These are phyloP conservation scores for Populus davidiana DNA, from an alignment of 345 rosid species.

Conservation along the genomic window DNA sequence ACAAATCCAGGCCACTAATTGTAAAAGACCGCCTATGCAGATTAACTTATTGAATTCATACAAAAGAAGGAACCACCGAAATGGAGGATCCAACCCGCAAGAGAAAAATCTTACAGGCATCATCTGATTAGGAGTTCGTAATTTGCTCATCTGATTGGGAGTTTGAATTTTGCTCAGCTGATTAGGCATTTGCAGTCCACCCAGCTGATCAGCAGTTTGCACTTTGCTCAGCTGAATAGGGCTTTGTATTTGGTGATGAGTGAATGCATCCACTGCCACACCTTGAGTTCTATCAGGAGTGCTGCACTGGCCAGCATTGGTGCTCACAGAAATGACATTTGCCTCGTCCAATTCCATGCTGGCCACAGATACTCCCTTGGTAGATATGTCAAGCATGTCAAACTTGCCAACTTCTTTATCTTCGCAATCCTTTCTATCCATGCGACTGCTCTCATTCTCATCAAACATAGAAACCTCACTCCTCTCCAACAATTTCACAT, in stretches of 20 bases:
- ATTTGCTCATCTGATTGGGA: background rate
- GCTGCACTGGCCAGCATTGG: slow-evolving; percentile 14
- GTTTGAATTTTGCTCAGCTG: slow-evolving; percentile 12
- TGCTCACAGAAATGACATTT: slow-evolving; percentile 21
- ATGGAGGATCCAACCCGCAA: slow-evolving; percentile 4
- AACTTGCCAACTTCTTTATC: slow-evolving; percentile 20
- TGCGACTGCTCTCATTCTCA: slow-evolving; percentile 14
- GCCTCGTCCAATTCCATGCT: slow-evolving; percentile 24
- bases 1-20: background rate
- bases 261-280: slow-evolving; percentile 9
- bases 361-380: slow-evolving; percentile 23
- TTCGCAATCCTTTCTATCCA: slow-evolving; percentile 14
- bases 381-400: slow-evolving; percentile 26
- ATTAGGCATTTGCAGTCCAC: background rate
- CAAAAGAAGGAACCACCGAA: slow-evolving; percentile 10
- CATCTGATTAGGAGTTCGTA: no score
- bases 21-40: background rate
- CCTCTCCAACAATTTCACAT: slow-evolving; percentile 13
- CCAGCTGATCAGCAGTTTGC: no score
- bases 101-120: background rate
- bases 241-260: slow-evolving; percentile 16
- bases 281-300: slow-evolving; percentile 11
- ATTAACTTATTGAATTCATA: background rate
- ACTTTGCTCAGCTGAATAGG: slow-evolving; percentile 23
- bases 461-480: slow-evolving; percentile 22